A percentile compares a stretch with the other conserved stretches of the same genome.
Evolutionary conservation across 345 rosid species (phyloP).

Genomic region (Erucastrum elatum): DNA sequence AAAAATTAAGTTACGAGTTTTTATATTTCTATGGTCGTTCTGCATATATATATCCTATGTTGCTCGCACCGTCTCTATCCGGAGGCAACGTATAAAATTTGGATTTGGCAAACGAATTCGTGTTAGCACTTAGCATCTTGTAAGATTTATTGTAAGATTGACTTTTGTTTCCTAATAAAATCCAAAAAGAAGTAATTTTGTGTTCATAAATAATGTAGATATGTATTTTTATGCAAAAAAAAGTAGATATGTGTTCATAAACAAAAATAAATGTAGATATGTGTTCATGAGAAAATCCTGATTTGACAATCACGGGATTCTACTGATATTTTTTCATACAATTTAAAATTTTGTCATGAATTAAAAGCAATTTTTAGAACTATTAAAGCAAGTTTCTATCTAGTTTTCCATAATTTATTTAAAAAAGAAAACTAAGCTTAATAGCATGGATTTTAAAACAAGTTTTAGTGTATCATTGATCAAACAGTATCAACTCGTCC

Average conservation of each 20-base stretch:
- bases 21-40: not conserved
- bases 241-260: not conserved
- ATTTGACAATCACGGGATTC: not conserved
- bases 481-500: not conserved
- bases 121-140: not conserved
- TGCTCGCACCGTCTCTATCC: not conserved
- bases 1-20: too few relatives aligned
- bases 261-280: not conserved
- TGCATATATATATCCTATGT: not conserved
- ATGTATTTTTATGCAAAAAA: too few relatives aligned
- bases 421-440: not conserved
- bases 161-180: not conserved
- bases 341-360: not conserved
- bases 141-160: not conserved
- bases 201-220: not conserved
- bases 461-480: not conserved
- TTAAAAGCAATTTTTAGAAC: not conserved
- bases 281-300: not conserved
- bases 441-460: not conserved
- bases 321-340: not conserved
- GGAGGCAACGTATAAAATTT: not conserved
- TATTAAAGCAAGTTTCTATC: not conserved
- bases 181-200: not conserved
- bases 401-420: not conserved
- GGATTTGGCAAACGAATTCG: not conserved